A percentile compares a stretch with the other conserved stretches of the same genome.
Evolutionary conservation across 2,329 filamentous ascomycete genomes (phyloP).

Genomic region (Graphilbum fragrans): DNA sequence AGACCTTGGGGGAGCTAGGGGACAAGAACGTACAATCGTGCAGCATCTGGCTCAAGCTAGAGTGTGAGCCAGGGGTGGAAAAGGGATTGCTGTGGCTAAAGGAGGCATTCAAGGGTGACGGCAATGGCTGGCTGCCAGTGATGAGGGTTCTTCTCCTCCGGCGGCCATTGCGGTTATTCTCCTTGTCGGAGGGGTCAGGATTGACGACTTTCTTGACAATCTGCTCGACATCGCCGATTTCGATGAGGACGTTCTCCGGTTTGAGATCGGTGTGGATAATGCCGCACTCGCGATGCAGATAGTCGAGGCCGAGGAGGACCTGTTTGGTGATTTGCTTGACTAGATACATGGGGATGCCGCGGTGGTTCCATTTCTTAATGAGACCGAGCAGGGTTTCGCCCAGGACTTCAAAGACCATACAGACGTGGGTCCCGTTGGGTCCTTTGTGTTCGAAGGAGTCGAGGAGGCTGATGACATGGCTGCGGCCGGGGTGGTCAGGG

Average conservation of each 20-base stretch:
- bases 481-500: conserved; percentile 83
- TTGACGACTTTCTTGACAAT: conserved; percentile 96
- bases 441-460: conserved; percentile 98
- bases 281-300: conserved; percentile 92
- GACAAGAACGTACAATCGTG: conserved; percentile 36
- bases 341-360: conserved; percentile 88
- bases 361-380: conserved; percentile 97
- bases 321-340: conserved; percentile 99
- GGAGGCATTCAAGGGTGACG: conserved; percentile 83
- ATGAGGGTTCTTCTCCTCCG: conserved; percentile 86
- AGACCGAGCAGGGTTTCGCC: conserved; percentile 89
- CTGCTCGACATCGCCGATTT: conserved; percentile 97
- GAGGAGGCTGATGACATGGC: conserved; percentile 89
- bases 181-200: conserved; percentile 61
- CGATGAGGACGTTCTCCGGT: conserved; percentile 95
- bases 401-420: conserved; percentile 98
- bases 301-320: conserved; percentile 88
- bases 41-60: conserved; percentile 74
- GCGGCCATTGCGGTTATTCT: conserved; percentile 84
- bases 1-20: too few species aligned
- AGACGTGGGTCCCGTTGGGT: conserved; percentile 90
- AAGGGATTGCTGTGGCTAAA: conserved; percentile 73
- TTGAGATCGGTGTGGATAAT: conserved; percentile 98
- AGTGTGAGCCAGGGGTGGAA: conserved; percentile 48
- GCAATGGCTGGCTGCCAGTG: conserved; percentile 90